Percentiles rank a stretch among this genome's conserved stretches.
Evolutionary conservation across 345 rosid species (phyloP).

Genomic region (Eucalyptus albens): DNA sequence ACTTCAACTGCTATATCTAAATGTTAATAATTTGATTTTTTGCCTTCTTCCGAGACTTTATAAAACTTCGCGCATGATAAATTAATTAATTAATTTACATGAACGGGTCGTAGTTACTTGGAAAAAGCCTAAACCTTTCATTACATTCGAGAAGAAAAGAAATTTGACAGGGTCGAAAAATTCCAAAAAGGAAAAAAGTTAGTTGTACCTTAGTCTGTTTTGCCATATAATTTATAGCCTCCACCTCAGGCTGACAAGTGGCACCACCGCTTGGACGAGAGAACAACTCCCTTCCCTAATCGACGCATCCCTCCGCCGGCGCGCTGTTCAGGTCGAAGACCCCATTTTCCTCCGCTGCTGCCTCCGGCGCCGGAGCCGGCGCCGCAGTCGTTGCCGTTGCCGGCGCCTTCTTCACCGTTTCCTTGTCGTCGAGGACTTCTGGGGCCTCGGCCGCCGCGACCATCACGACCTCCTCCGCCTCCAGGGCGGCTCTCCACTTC

Average conservation of each 20-base stretch:
- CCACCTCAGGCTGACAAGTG: background rate
- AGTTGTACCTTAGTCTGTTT: background rate
- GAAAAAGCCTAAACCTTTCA: background rate
- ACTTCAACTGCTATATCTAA: background rate
- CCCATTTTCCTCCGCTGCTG: background rate
- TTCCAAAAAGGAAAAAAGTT: background rate
- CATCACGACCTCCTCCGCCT: background rate
- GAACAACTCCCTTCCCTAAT: background rate
- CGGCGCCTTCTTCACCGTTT: background rate
- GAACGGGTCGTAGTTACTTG: background rate
- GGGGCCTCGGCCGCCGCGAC: background rate
- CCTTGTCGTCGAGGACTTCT: background rate
- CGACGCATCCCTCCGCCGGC: background rate
- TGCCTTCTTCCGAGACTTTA: background rate
- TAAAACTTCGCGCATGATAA: background rate
- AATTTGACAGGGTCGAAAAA: background rate
- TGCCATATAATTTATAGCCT: background rate
- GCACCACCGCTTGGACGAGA: background rate
- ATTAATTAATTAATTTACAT: background rate
- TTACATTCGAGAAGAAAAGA: background rate
- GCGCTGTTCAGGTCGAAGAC: constrained; percentile 6
- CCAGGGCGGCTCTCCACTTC: background rate
- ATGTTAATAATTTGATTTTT: background rate
- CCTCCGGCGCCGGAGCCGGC: background rate
- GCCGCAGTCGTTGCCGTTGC: background rate